These are phyloP conservation scores for Flaveria robusta DNA, from an alignment of 129 eudicot species.

Conservation along the genomic window DNA sequence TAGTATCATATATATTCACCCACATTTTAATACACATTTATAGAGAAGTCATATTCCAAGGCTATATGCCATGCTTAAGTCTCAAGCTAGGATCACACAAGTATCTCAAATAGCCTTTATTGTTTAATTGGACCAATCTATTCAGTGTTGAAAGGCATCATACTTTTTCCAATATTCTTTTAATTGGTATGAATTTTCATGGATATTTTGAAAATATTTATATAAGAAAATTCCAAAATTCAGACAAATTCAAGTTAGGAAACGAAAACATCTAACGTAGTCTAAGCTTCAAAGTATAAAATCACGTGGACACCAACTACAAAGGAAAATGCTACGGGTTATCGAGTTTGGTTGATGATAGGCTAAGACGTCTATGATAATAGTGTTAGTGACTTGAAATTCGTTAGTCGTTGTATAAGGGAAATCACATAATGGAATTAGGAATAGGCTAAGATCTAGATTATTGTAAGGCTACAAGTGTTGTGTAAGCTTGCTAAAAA, in stretches of 20 bases:
- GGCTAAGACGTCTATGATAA: no score
- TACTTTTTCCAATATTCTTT: conserved; percentile 30
- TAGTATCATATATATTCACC: no score
- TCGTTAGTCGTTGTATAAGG: no score
- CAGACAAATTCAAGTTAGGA: not conserved
- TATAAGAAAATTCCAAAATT: not conserved
- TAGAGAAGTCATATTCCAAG: not conserved
- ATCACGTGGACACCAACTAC: not conserved
- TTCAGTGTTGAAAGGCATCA: conserved; percentile 26
- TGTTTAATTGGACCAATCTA: conserved; percentile 24
- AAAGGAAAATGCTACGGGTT: not conserved
- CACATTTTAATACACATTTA: not conserved
- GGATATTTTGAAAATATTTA: not conserved
- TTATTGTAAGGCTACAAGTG: not conserved
- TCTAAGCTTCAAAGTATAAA: not conserved
- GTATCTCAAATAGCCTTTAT: conserved; percentile 18
- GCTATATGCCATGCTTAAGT: conserved; percentile 41
- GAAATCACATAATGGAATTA: not conserved
- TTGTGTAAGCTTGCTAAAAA: not conserved
- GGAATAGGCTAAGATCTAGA: not conserved
- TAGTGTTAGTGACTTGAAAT: no score
- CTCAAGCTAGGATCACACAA: conserved; percentile 29
- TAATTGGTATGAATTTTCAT: not conserved
- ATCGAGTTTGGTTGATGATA: no score
- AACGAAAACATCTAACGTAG: not conserved